These are phyloP conservation scores for Peterozyma xylosa DNA, from an alignment of 805 yeast genomes.

Conservation along the genomic window DNA sequence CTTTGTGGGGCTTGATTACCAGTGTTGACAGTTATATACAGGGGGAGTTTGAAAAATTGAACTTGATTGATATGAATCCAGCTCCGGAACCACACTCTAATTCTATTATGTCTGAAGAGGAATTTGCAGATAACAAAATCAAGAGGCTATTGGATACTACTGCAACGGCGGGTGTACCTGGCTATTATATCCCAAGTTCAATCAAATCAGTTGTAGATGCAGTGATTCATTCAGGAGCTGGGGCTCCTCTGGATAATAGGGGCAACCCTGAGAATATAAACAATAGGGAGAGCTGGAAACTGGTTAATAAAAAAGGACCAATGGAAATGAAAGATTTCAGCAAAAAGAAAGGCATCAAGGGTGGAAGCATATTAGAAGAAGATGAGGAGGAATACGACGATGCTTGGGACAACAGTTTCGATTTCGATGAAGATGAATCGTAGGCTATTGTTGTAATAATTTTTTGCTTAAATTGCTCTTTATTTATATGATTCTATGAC, in stretches of 20 bases:
- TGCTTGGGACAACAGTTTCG: conserved; percentile 1
- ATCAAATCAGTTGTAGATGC: conserved; percentile 7
- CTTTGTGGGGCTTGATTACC: conserved; percentile 6
- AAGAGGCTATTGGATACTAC: conserved; percentile 5
- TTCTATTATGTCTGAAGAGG: not conserved
- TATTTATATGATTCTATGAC: not conserved
- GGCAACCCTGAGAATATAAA: not conserved
- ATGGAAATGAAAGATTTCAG: conserved; percentile 5
- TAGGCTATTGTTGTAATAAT: not conserved
- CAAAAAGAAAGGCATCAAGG: not conserved
- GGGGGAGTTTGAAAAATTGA: conserved; percentile 8
- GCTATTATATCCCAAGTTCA: conserved; percentile 2
- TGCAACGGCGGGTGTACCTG: not conserved
- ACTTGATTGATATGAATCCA: conserved; percentile 8
- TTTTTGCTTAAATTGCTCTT: not conserved
- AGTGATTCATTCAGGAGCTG: conserved; percentile 6
- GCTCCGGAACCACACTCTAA: not conserved
- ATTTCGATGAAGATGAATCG: not conserved
- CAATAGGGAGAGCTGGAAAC: not conserved
- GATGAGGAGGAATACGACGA: not conserved
- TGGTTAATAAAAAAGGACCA: not conserved
- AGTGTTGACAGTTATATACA: conserved; percentile 9
- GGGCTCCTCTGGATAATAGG: not conserved
- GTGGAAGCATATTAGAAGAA: not conserved
- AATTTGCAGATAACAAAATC: conserved; percentile 5